Base-by-base conservation (phyloP, 306 rosid genomes). In the Lablab purpureus region DNA sequence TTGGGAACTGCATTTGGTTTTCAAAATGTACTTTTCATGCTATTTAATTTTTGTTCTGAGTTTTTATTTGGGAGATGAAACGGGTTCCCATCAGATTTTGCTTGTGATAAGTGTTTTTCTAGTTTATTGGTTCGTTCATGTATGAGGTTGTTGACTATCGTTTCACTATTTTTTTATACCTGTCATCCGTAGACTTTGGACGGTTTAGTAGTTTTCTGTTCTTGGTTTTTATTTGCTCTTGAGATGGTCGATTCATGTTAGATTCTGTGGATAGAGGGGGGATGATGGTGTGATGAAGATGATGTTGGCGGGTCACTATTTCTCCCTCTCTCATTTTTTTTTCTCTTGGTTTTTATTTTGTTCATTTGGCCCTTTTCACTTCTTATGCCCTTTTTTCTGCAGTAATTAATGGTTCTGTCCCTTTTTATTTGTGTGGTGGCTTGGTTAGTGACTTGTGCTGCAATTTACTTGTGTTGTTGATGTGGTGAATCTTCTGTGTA, bases 221-320 rank as follows among this genome's bases (percentile, higher is more conserved):
- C 27, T 23, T 67, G 59, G 21, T 50, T 50, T 43, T 49, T 8
- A n/a, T 25, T 30, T 18, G 32, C 19, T 49, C n/a, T 75, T 64
- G 43, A 12, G 11, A 23, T 46, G 51, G 5, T 77, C 15, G 50
- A 47, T 79, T 85, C 46, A 11, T 85, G 71, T 45, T 32, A 23
- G 43, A 70, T 52, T 76, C 50, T 85, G 49, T 62, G 72, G 83
- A 45, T 32, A 74, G 49, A 45, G 77, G 28, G 78, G 81, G 47
- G 71, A 46, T 27, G 69, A 17, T 41, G 78, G 11, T 40, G 67
- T 25, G 1, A 37, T 60, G 60, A 25, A 12, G 13, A 37, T 50
- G 63, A 12, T 74, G 66, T 69, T 84, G 74, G 51, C 36, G 87
- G 83, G 88, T 76, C 87, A 77, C 70, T 37, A 37, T 67, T 68